Conservation (phyloP, 352 stramenopile genomes). For the Peronospora farinosa region DNA sequence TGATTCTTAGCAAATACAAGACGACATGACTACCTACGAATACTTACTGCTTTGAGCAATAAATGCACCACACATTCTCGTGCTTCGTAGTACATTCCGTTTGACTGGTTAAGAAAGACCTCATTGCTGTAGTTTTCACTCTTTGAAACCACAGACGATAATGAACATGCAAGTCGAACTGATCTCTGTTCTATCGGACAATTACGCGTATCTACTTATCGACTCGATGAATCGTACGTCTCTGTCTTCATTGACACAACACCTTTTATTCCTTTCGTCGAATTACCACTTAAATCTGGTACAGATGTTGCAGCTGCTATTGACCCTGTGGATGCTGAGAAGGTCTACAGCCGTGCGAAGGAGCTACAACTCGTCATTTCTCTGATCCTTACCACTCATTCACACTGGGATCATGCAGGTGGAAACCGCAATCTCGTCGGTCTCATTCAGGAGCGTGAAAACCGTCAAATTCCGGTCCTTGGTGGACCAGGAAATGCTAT, state of each 20-base stretch:
- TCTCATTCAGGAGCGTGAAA: conserved; percentile 33
- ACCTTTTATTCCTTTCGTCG: background rate
- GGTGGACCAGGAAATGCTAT: conserved; percentile 73
- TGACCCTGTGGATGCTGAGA: conserved; percentile 82
- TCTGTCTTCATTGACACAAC: conserved; percentile 1
- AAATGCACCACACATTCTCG: no score
- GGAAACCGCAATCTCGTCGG: conserved; percentile 73
- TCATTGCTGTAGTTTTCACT: no score
- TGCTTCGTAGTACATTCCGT: no score
- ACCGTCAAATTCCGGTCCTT: conserved; percentile 51
- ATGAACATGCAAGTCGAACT: conserved; percentile 58
- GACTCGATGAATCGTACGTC: conserved; percentile 39
- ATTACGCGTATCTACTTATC: conserved; percentile 89
- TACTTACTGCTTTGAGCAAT: no score
- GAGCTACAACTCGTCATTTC: conserved; percentile 62
- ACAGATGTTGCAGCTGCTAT: conserved; percentile 66
- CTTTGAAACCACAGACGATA: background rate
- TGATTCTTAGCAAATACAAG: no score
- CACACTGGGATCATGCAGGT: conserved; percentile 87
- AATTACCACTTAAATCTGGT: background rate
- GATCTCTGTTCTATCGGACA: conserved; percentile 85
- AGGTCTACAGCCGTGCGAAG: conserved; percentile 62
- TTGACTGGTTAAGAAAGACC: no score
- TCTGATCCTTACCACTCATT: conserved; percentile 88
- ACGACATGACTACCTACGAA: no score